These are phyloP conservation scores for Kodamaea kakaduensis DNA, from an alignment of 805 yeast species.

Conservation along the genomic window DNA sequence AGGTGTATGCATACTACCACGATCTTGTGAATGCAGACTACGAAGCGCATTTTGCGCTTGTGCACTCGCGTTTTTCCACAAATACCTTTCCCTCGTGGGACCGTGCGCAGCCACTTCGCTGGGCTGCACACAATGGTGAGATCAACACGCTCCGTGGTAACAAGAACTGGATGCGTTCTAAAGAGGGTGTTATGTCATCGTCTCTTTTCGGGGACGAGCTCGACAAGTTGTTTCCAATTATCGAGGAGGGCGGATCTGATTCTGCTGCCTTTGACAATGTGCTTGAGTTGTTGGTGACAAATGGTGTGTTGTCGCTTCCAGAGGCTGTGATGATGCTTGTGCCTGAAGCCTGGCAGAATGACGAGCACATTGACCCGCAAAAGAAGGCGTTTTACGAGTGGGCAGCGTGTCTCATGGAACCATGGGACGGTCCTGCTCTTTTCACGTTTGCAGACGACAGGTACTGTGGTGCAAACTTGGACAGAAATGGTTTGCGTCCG, in stretches of 20 bases:
- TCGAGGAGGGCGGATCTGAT: constrained; percentile 98
- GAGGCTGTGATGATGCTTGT: constrained; percentile 97
- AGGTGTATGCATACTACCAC: constrained; percentile 91
- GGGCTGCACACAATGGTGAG: constrained; percentile 99
- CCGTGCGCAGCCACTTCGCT: constrained; percentile 95
- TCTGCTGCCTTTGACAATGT: constrained; percentile 98
- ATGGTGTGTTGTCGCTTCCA: constrained; percentile 88
- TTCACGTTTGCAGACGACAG: constrained; percentile 96
- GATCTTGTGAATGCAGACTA: constrained; percentile 88
- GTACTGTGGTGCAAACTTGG: constrained; percentile 97
- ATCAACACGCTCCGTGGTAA: constrained; percentile 95
- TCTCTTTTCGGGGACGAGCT: constrained; percentile 84
- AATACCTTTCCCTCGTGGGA: constrained; percentile 99
- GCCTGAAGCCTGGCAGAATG: constrained; percentile 98
- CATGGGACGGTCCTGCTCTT: constrained; percentile 99
- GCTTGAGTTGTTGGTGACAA: constrained; percentile 82
- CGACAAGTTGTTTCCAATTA: constrained; percentile 87
- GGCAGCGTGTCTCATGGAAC: constrained; percentile 99
- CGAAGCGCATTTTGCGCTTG: constrained; percentile 93
- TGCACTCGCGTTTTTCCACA: constrained; percentile 95
- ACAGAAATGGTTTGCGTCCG: constrained; percentile 96
- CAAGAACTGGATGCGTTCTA: constrained; percentile 98
- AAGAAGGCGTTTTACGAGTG: constrained; percentile 95
- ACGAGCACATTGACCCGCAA: constrained; percentile 79
- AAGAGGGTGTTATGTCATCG: constrained; percentile 95